Evolutionary conservation across 352 stramenopile species (phyloP).

Genomic region (Albugo laibachii): DNA sequence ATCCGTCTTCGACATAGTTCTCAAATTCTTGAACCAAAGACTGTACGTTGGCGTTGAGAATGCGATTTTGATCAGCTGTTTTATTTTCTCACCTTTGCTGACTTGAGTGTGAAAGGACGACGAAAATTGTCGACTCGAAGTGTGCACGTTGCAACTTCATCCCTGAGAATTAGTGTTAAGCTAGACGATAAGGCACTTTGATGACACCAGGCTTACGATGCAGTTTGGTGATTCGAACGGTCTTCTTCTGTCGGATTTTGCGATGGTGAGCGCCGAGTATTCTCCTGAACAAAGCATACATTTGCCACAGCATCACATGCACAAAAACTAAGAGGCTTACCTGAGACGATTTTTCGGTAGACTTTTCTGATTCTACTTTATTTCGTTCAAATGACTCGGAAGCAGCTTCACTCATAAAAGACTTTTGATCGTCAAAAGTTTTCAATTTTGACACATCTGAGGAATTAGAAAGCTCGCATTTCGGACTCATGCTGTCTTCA

Average conservation of each 20-base stretch:
- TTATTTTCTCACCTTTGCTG: slow-evolving; percentile 27
- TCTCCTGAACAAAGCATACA: slow-evolving; percentile 1
- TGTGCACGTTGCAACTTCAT: slow-evolving; percentile 3
- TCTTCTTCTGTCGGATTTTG: slow-evolving; percentile 1
- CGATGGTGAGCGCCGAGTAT: not conserved
- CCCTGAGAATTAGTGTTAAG: not conserved
- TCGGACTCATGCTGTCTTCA: no score
- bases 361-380: no score
- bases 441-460: no score
- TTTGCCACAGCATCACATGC: not conserved
- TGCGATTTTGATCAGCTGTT: not conserved
- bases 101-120: slow-evolving; percentile 50
- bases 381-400: no score
- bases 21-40: slow-evolving; percentile 30
- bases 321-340: no score
- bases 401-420: no score
- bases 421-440: no score
- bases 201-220: not conserved
- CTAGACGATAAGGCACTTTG: not conserved
- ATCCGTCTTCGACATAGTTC: slow-evolving; percentile 39
- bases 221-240: not conserved
- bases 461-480: no score
- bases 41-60: slow-evolving; percentile 9
- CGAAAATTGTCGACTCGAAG: slow-evolving; percentile 58
- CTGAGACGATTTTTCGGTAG: no score